Conservation (phyloP, 352 stramenopile species). For the Pilasporangium apinafurcum region DNA sequence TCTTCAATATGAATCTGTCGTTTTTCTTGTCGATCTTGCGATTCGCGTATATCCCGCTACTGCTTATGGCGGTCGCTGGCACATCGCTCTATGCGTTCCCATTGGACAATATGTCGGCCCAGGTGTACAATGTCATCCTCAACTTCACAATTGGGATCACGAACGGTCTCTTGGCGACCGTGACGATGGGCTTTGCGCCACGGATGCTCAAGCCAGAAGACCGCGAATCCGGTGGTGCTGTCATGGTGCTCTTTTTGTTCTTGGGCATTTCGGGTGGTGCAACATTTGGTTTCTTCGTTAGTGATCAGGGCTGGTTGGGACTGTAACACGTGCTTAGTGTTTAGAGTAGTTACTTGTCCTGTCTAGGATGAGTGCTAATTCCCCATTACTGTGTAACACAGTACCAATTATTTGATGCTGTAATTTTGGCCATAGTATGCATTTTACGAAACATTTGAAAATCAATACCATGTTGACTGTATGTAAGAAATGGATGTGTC, state of each 20-base stretch:
- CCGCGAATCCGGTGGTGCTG: slow-evolving; percentile 39
- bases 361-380: too few species aligned
- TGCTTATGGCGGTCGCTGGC: slow-evolving; percentile 42
- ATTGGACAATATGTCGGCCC: slow-evolving; percentile 13
- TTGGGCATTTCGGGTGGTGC: slow-evolving; percentile 35
- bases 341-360: too few species aligned
- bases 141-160: slow-evolving; percentile 45
- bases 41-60: slow-evolving; percentile 45
- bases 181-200: slow-evolving; percentile 53
- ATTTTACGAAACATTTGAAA: too few species aligned
- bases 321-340: too few species aligned
- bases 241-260: slow-evolving; percentile 60
- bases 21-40: slow-evolving; percentile 30
- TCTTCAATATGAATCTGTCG: slow-evolving; percentile 44
- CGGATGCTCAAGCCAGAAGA: slow-evolving; percentile 46
- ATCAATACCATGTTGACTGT: too few species aligned
- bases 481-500: too few species aligned
- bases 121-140: slow-evolving; percentile 35
- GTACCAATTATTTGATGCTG: too few species aligned
- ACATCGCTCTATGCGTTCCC: slow-evolving; percentile 53
- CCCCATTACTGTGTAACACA: too few species aligned
- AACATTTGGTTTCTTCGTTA: slow-evolving; percentile 44
- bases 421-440: too few species aligned
- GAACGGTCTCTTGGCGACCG: slow-evolving; percentile 48
- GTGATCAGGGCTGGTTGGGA: slow-evolving; percentile 34